These are phyloP conservation scores for Euphorbia tirucalli DNA, from an alignment of 345 rosid species.

Conservation along the genomic window DNA sequence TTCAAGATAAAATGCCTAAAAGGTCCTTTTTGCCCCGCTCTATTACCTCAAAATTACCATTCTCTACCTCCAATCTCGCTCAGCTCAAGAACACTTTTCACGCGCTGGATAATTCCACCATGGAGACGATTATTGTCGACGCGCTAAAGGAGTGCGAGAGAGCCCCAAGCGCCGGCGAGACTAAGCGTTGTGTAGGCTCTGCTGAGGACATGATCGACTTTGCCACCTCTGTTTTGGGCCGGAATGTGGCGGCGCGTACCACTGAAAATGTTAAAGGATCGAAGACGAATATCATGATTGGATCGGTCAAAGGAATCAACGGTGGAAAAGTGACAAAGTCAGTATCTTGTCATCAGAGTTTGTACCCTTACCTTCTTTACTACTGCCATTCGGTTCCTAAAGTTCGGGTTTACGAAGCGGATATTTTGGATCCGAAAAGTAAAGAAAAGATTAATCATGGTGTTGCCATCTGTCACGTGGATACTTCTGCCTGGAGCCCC, in stretches of 20 bases:
- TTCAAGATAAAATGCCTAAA: slow-evolving; percentile 78
- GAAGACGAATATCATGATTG: slow-evolving; percentile 48
- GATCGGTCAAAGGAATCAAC: slow-evolving; percentile 55
- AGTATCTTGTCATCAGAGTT: slow-evolving; percentile 84
- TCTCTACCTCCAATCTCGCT: slow-evolving; percentile 37
- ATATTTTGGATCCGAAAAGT: slow-evolving; percentile 49
- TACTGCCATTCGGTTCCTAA: slow-evolving; percentile 91
- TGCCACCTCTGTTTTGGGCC: slow-evolving; percentile 65
- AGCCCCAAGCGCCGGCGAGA: slow-evolving; percentile 65
- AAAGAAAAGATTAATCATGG: slow-evolving; percentile 63
- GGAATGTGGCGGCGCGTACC: slow-evolving; percentile 49
- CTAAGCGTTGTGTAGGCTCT: slow-evolving; percentile 77
- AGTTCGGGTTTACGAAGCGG: slow-evolving; percentile 82
- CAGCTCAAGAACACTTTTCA: slow-evolving; percentile 43
- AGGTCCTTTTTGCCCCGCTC: slow-evolving; percentile 85
- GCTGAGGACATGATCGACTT: slow-evolving; percentile 91
- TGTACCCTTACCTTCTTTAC: slow-evolving; percentile 75
- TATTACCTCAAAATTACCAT: slow-evolving; percentile 57
- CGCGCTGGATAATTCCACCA: slow-evolving; percentile 58
- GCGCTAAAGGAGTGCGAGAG: slow-evolving; percentile 74
- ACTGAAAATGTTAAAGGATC: slow-evolving; percentile 62
- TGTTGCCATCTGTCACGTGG: slow-evolving; percentile 78
- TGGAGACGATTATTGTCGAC: slow-evolving; percentile 50
- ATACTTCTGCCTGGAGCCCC: slow-evolving; percentile 78
- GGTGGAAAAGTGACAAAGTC: slow-evolving; percentile 68